Evolutionary conservation across 1,284 basidiomycete species (phyloP).

Genomic region (Leccinum fallax): DNA sequence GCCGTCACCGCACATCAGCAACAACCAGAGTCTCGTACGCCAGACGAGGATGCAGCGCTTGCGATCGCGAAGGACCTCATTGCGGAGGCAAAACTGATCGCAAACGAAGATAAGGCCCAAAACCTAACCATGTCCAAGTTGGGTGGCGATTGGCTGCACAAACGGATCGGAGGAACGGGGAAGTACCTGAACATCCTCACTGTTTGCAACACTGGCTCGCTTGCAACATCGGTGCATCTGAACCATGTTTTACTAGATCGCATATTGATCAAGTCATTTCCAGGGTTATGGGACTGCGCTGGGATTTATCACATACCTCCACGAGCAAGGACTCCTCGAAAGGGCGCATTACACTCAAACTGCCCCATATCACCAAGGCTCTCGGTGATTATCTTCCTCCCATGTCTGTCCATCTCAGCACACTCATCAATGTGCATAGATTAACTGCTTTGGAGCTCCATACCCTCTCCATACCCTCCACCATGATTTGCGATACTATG

Average conservation of each 20-base stretch:
- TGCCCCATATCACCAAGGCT: slow-evolving; percentile 91
- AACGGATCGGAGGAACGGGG: slow-evolving; percentile 43
- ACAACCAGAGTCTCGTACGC: slow-evolving; percentile 9
- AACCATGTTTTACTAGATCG: background rate
- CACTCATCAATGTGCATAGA: slow-evolving; percentile 37
- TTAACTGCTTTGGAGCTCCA: slow-evolving; percentile 88
- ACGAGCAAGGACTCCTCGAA: slow-evolving; percentile 74
- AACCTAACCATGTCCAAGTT: slow-evolving; percentile 81
- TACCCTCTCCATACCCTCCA: slow-evolving; percentile 77
- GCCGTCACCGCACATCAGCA: slow-evolving; percentile 19
- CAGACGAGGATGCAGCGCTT: slow-evolving; percentile 42
- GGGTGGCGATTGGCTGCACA: slow-evolving; percentile 84
- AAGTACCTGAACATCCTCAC: slow-evolving; percentile 78
- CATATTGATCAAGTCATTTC: slow-evolving; percentile 9
- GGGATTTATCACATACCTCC: slow-evolving; percentile 88
- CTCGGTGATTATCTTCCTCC: slow-evolving; percentile 47
- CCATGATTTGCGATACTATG: slow-evolving; percentile 97
- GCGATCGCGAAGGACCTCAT: slow-evolving; percentile 62
- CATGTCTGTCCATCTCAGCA: background rate
- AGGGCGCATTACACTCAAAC: slow-evolving; percentile 91
- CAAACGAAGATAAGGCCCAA: slow-evolving; percentile 82
- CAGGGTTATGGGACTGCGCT: slow-evolving; percentile 93
- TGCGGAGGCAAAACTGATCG: slow-evolving; percentile 64
- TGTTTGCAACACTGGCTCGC: slow-evolving; percentile 93
- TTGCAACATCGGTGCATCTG: slow-evolving; percentile 78